Percentiles rank a stretch among this genome's conserved stretches.
Evolutionary conservation across 306 rosid species (phyloP).

Genomic region (Luffa aegyptiaca): DNA sequence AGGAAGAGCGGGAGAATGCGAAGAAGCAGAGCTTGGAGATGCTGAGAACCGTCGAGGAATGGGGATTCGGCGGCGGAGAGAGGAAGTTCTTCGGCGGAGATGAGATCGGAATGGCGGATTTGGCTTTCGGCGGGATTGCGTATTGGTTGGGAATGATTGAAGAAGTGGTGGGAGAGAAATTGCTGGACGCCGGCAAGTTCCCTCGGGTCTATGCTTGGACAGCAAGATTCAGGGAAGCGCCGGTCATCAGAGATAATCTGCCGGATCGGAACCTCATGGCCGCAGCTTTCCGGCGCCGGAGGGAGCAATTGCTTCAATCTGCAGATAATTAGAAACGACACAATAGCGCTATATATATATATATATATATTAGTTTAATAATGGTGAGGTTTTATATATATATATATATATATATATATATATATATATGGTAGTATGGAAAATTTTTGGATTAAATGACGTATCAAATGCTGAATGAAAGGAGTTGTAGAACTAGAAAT

Average conservation of each 20-base stretch:
- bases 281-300: background rate
- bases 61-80: conserved; percentile 7
- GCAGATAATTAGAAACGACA: background rate
- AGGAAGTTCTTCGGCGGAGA: conserved; percentile 28
- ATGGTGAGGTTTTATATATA: too few species aligned
- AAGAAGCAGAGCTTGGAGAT: background rate
- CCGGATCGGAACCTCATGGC: conserved; percentile 15
- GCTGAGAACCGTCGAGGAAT: conserved; percentile 14
- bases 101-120: conserved; percentile 16
- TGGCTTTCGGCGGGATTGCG: conserved; percentile 19
- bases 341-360: too few species aligned
- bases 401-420: too few species aligned
- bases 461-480: too few species aligned
- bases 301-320: background rate
- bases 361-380: too few species aligned
- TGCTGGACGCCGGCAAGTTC: conserved; percentile 21
- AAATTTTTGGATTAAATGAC: too few species aligned
- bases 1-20: conserved; percentile 18
- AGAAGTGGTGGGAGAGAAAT: conserved; percentile 7
- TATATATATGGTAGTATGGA: too few species aligned
- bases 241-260: conserved; percentile 33
- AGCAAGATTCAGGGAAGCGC: conserved; percentile 24
- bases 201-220: conserved; percentile 36
- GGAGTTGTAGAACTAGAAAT: too few species aligned
- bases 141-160: conserved; percentile 7